Evolutionary conservation across 805 yeast genomes (phyloP).

Genomic region (Komagataella populi): DNA sequence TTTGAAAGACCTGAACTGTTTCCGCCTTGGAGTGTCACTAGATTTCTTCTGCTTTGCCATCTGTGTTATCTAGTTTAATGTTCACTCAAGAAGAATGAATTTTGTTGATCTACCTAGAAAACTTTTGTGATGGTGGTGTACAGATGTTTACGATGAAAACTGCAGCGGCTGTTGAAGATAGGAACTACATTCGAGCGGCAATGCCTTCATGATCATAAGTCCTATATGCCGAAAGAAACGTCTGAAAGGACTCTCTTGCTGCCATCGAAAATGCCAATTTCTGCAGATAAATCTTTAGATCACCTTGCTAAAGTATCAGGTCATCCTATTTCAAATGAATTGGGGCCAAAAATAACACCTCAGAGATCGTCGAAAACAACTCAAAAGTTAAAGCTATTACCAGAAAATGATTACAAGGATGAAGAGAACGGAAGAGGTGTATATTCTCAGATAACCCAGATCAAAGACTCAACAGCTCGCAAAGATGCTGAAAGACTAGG

Average conservation of each 20-base stretch:
- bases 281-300: not conserved
- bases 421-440: slow-evolving; percentile 27
- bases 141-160: not conserved
- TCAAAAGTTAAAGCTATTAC: slow-evolving; percentile 59
- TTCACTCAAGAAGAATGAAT: not conserved
- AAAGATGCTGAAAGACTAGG: slow-evolving; percentile 91
- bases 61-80: not conserved
- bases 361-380: slow-evolving; percentile 66
- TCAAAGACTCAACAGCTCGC: slow-evolving; percentile 79
- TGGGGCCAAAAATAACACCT: slow-evolving; percentile 43
- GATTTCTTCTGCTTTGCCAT: slow-evolving; percentile 26
- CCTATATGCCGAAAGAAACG: not conserved
- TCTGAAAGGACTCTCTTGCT: not conserved
- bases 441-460: slow-evolving; percentile 72
- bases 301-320: slow-evolving; percentile 1
- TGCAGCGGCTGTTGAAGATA: too few species aligned
- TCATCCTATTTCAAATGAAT: slow-evolving; percentile 15
- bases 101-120: not conserved
- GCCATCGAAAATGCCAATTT: not conserved
- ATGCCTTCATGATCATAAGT: not conserved
- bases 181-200: not conserved
- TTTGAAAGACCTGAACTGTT: slow-evolving; percentile 61
- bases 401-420: slow-evolving; percentile 30
- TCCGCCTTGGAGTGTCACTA: slow-evolving; percentile 42
- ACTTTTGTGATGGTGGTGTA: not conserved